A percentile compares a stretch with the other conserved stretches of the same genome.
phyloP scores from a whole-genome alignment of 1,284 basidiomycete genomes.

The Papiliotrema nemorosa region DNA sequence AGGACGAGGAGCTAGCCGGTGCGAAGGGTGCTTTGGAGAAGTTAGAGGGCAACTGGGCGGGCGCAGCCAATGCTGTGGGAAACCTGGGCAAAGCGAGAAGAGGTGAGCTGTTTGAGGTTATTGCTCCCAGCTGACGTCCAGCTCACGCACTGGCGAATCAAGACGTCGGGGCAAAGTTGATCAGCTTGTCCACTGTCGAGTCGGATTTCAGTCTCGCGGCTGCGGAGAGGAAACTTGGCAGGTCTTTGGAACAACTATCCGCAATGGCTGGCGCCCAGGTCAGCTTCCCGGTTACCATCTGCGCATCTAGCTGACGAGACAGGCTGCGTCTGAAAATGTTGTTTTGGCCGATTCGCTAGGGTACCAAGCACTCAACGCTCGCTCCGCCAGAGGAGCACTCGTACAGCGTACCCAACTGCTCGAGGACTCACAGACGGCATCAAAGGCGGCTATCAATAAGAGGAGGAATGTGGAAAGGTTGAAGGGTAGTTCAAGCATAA shows the following conservation, averaged over 20 bases:
- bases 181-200: constrained; percentile 83
- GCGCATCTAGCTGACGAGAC: neutral
- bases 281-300: constrained; percentile 13
- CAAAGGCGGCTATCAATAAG: constrained; percentile 86
- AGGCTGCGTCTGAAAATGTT: constrained; percentile 83
- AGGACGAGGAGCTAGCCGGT: constrained; percentile 65
- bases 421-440: constrained; percentile 86
- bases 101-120: constrained; percentile 52
- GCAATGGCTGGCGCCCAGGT: constrained; percentile 77
- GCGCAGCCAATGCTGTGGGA: constrained; percentile 80
- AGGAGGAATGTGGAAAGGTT: constrained; percentile 82
- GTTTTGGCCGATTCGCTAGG: constrained; percentile 85
- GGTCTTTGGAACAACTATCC: constrained; percentile 76
- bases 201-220: constrained; percentile 72
- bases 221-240: constrained; percentile 75
- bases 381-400: constrained; percentile 83
- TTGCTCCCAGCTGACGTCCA: constrained; percentile 38
- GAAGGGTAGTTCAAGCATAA: constrained; percentile 81
- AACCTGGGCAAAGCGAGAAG: constrained; percentile 73
- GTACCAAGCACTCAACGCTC: constrained; percentile 91
- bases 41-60: constrained; percentile 82
- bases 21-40: constrained; percentile 87
- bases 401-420: constrained; percentile 78
- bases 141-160: constrained; percentile 70
- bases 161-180: constrained; percentile 83